Evolutionary conservation across 2,329 filamentous ascomycete genomes (phyloP).

Genomic region (Cadophora gregata): DNA sequence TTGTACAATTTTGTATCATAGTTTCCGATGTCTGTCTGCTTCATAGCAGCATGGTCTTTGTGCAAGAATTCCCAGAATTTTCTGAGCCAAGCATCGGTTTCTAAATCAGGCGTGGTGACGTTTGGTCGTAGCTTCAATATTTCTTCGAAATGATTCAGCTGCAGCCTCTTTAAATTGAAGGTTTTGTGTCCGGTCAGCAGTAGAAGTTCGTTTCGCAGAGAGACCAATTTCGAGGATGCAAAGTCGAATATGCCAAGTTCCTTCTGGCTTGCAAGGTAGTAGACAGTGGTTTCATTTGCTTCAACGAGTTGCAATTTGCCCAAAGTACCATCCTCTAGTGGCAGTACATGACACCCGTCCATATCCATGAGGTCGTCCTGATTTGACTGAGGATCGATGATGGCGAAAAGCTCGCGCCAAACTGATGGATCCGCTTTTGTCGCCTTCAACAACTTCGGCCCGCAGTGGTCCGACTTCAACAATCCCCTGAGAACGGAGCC

Average conservation of each 20-base stretch:
- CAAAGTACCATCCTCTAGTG: constrained; percentile 36
- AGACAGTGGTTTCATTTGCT: constrained; percentile 3
- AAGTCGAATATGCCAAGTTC: constrained; percentile 39
- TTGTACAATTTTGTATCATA: constrained; percentile 22
- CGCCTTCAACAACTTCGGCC: constrained; percentile 17
- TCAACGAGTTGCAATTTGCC: constrained; percentile 26
- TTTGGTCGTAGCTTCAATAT: constrained; percentile 25
- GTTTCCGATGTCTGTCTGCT: constrained; percentile 7
- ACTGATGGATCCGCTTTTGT: constrained; percentile 19
- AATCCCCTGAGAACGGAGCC: constrained; percentile 30
- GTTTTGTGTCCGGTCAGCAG: constrained; percentile 14
- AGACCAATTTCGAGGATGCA: constrained; percentile 31
- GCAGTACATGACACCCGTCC: constrained; percentile 40
- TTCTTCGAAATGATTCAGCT: constrained; percentile 29
- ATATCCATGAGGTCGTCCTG: constrained; percentile 29
- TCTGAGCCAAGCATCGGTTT: constrained; percentile 33
- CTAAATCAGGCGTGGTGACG: neutral
- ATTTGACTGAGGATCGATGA: constrained; percentile 17
- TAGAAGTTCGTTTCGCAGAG: too few species aligned
- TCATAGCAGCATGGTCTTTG: neutral
- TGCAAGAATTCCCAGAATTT: constrained; percentile 39
- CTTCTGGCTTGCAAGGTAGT: constrained; percentile 27
- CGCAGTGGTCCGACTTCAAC: constrained; percentile 24
- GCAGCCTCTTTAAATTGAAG: constrained; percentile 37
- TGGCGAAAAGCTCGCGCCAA: constrained; percentile 23